Evolutionary conservation across 257 asterid species (phyloP).

Genomic region (Solanum boliviense): DNA sequence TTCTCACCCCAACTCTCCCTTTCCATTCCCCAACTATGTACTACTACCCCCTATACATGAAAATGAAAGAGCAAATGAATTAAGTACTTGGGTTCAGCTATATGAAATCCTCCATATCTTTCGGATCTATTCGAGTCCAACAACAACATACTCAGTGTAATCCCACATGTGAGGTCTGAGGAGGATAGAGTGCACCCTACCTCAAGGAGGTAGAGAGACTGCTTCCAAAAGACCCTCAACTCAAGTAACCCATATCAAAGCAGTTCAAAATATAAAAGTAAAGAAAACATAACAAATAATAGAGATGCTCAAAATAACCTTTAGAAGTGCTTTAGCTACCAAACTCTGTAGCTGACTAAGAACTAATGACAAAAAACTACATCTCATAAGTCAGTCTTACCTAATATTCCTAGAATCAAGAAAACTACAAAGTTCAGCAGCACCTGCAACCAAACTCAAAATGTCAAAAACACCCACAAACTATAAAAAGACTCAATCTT

Average conservation of each 20-base stretch:
- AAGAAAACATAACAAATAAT: neutral
- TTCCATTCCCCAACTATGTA: neutral
- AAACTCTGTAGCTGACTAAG: neutral
- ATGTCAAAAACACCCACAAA: neutral
- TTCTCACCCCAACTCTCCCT: neutral
- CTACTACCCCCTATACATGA: neutral
- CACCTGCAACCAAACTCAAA: constrained; percentile 56
- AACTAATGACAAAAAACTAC: neutral
- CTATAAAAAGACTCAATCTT: neutral
- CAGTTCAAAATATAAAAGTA: neutral
- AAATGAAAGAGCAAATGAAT: neutral
- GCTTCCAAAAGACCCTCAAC: neutral
- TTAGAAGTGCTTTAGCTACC: neutral
- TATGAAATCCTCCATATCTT: neutral
- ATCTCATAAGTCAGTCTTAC: constrained; percentile 9
- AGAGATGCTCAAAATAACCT: neutral
- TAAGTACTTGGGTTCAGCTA: neutral
- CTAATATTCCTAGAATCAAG: constrained; percentile 70
- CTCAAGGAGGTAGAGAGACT: neutral
- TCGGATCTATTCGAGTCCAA: neutral
- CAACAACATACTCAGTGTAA: neutral
- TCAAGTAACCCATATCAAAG: neutral
- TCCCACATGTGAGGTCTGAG: neutral
- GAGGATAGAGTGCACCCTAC: neutral
- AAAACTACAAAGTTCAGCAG: constrained; percentile 68